These are phyloP conservation scores for Epichloe gansuensis DNA, from an alignment of 2,329 filamentous ascomycete species.

Conservation along the genomic window DNA sequence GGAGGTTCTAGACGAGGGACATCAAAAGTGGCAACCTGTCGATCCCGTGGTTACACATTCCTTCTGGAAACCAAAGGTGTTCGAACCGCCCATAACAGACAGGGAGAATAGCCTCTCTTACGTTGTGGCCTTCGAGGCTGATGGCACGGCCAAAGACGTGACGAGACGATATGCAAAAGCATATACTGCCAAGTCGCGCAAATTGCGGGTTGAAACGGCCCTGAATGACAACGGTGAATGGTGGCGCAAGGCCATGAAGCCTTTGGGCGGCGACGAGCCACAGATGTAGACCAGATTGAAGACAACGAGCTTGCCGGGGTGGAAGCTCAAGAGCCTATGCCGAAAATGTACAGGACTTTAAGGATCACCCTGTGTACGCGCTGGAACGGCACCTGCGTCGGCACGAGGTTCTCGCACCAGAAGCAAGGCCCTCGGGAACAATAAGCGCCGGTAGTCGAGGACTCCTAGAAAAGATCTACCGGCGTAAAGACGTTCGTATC, in stretches of 20 bases:
- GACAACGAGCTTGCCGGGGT: slow-evolving; percentile 60
- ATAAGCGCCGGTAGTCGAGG: slow-evolving; percentile 55
- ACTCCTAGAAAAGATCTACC: slow-evolving; percentile 65
- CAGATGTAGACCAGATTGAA: slow-evolving; percentile 74
- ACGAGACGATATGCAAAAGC: slow-evolving; percentile 79
- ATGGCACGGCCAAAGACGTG: slow-evolving; percentile 70
- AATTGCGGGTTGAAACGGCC: slow-evolving; percentile 58
- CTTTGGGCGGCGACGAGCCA: slow-evolving; percentile 26
- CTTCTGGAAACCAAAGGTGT: slow-evolving; percentile 59
- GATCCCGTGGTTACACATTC: slow-evolving; percentile 72
- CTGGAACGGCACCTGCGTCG: slow-evolving; percentile 73
- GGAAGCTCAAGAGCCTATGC: slow-evolving; percentile 71
- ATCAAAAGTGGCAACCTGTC: slow-evolving; percentile 84
- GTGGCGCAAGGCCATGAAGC: slow-evolving; percentile 40
- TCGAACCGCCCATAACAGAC: slow-evolving; percentile 78
- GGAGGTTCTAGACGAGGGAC: slow-evolving; percentile 73
- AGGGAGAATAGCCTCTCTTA: slow-evolving; percentile 68
- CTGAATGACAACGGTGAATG: slow-evolving; percentile 36
- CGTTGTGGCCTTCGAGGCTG: slow-evolving; percentile 72
- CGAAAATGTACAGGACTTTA: slow-evolving; percentile 80
- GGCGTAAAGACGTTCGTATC: slow-evolving; percentile 65
- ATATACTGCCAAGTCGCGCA: slow-evolving; percentile 82
- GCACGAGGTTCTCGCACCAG: slow-evolving; percentile 71
- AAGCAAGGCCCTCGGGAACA: slow-evolving; percentile 60
- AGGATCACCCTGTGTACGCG: slow-evolving; percentile 72